A percentile compares a stretch with the other conserved stretches of the same genome.
Evolutionary conservation across 768 basidiomycete species (phyloP).

Genomic region (Mycena venus): DNA sequence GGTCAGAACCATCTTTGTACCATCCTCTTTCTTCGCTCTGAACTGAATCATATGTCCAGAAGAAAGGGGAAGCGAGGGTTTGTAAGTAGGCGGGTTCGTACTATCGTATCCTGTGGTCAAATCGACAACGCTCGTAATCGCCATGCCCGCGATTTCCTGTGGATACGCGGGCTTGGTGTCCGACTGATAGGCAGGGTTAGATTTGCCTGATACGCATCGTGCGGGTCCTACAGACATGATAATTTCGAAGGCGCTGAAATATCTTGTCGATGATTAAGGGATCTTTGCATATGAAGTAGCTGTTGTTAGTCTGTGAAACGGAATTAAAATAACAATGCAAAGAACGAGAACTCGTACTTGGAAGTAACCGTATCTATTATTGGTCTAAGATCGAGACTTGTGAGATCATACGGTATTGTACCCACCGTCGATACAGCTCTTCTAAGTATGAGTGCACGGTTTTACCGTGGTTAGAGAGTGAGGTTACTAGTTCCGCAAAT

Average conservation of each 20-base stretch:
- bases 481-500: conserved; percentile 77
- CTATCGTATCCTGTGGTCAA: conserved; percentile 86
- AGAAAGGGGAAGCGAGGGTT: conserved; percentile 76
- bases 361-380: conserved; percentile 80
- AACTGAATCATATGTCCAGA: conserved; percentile 92
- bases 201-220: conserved; percentile 5
- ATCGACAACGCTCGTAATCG: conserved; percentile 76
- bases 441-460: conserved; percentile 71
- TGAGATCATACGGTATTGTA: too few relatives aligned
- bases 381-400: too few relatives aligned
- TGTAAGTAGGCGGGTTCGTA: conserved; percentile 73
- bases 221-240: conserved; percentile 51
- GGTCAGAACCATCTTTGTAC: conserved; percentile 74
- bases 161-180: conserved; percentile 64
- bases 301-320: conserved; percentile 78
- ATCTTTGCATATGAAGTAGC: conserved; percentile 84
- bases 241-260: conserved; percentile 76
- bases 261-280: conserved; percentile 75
- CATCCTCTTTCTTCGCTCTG: conserved; percentile 59
- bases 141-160: conserved; percentile 67
- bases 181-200: conserved; percentile 30
- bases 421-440: conserved; percentile 72
- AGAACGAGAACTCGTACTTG: conserved; percentile 58
- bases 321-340: not conserved
- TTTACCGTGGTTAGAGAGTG: conserved; percentile 63